These are phyloP conservation scores for Colletotrichum nymphaeae DNA, from an alignment of 2,329 filamentous ascomycete genomes.

Conservation along the genomic window DNA sequence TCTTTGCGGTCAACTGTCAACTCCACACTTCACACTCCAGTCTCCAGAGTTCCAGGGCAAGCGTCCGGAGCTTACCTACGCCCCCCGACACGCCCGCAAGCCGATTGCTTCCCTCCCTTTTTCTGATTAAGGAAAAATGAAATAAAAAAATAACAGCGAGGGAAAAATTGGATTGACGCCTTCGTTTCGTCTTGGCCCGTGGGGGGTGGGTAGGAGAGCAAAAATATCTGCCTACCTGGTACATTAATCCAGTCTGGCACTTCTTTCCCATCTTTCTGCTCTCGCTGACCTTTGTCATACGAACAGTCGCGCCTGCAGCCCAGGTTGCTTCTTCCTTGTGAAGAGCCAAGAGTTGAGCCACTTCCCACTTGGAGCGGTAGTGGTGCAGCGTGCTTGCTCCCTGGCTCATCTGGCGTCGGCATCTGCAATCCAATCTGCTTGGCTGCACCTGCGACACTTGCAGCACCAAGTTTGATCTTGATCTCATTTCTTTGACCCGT, in stretches of 20 bases:
- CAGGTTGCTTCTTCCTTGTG: background rate
- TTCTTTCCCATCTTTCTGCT: background rate
- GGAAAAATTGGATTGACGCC: constrained; percentile 15
- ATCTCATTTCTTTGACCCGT: constrained; percentile 14
- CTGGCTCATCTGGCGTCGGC: constrained; percentile 15
- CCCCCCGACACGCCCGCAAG: constrained; percentile 24
- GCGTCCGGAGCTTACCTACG: background rate
- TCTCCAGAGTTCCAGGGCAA: background rate
- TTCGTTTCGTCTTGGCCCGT: constrained; percentile 1
- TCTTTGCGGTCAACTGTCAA: constrained; percentile 5
- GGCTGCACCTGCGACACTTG: constrained; percentile 16
- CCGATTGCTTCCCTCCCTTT: constrained; percentile 15
- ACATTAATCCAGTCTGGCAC: background rate
- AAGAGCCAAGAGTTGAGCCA: constrained; percentile 17
- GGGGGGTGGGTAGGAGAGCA: background rate
- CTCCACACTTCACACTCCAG: constrained; percentile 14
- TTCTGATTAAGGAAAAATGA: constrained; percentile 11
- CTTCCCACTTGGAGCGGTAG: background rate
- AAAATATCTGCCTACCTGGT: constrained; percentile 3
- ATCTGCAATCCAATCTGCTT: constrained; percentile 9
- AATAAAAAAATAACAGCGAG: background rate
- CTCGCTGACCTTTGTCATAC: background rate
- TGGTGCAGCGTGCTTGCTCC: background rate
- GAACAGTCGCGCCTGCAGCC: background rate
- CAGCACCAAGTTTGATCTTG: constrained; percentile 7